These are phyloP conservation scores for Rhizopus delemar DNA, from an alignment of 371 early-diverging fungal genomes.

Conservation along the genomic window DNA sequence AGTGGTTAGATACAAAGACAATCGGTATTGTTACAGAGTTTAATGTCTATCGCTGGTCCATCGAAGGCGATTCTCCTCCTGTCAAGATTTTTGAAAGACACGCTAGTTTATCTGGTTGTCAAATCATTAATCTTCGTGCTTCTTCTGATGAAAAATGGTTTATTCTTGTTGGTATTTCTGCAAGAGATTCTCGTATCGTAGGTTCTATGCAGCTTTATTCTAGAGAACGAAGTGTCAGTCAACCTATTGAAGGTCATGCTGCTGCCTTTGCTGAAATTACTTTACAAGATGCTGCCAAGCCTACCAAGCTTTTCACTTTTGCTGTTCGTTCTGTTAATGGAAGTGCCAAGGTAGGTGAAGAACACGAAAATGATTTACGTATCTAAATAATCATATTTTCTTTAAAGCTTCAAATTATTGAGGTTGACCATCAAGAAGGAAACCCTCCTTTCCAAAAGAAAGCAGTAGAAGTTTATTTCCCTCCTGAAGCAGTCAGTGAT, in stretches of 20 bases:
- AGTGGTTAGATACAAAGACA: slow-evolving; percentile 87
- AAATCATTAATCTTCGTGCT: slow-evolving; percentile 94
- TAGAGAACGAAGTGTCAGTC: slow-evolving; percentile 89
- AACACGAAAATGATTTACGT: not conserved
- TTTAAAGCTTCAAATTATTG: slow-evolving; percentile 88
- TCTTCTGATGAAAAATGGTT: slow-evolving; percentile 93
- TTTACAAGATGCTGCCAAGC: slow-evolving; percentile 73
- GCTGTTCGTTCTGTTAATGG: slow-evolving; percentile 80
- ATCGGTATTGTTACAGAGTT: slow-evolving; percentile 90
- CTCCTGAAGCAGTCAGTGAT: slow-evolving; percentile 90
- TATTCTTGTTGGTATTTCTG: slow-evolving; percentile 91
- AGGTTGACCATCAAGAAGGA: slow-evolving; percentile 93
- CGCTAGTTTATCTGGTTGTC: slow-evolving; percentile 75
- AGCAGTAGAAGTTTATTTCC: slow-evolving; percentile 93
- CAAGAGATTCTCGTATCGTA: slow-evolving; percentile 86
- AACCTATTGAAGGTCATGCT: slow-evolving; percentile 96
- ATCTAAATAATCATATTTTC: not conserved
- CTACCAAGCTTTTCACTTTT: slow-evolving; percentile 92
- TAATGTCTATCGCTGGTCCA: slow-evolving; percentile 95
- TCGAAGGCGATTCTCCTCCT: slow-evolving; percentile 88
- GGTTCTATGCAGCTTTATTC: slow-evolving; percentile 96
- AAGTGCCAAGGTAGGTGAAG: slow-evolving; percentile 68
- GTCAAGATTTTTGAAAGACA: slow-evolving; percentile 93
- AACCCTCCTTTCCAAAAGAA: slow-evolving; percentile 90
- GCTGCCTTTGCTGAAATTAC: slow-evolving; percentile 91